phyloP scores from a whole-genome alignment of 2,329 filamentous ascomycete genomes.

The Aspergillus terreus region DNA sequence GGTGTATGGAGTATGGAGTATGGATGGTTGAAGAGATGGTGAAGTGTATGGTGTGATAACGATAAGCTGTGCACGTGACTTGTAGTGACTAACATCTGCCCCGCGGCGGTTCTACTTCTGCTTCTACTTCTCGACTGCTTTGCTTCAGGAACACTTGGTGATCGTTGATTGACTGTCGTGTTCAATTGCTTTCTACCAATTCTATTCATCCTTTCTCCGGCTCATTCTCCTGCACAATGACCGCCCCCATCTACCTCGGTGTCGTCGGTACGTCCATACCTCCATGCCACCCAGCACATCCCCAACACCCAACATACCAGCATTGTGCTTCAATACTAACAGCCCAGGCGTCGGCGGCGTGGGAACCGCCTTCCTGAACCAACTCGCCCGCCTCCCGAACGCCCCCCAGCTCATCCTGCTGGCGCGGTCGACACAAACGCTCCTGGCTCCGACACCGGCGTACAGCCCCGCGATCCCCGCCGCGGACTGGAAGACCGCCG shows the following conservation, averaged over 20 bases:
- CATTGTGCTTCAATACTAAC: background rate
- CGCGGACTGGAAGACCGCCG: conserved; percentile 53
- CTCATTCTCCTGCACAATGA: conserved; percentile 19
- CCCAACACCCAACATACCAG: background rate
- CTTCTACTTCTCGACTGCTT: background rate
- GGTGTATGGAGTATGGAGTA: too few species aligned
- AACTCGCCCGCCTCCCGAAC: conserved; percentile 68
- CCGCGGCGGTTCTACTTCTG: background rate
- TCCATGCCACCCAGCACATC: background rate
- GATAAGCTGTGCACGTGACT: too few species aligned
- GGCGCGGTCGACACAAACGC: conserved; percentile 76
- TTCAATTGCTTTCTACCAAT: conserved; percentile 1
- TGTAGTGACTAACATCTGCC: background rate
- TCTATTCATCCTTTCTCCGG: background rate
- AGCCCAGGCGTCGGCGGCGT: conserved; percentile 80
- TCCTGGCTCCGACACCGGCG: conserved; percentile 68
- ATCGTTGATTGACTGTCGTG: background rate
- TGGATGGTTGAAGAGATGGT: background rate
- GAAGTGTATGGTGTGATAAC: background rate
- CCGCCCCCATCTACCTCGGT: conserved; percentile 40
- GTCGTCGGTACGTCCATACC: conserved; percentile 33
- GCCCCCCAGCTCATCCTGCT: conserved; percentile 78
- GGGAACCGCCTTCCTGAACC: conserved; percentile 82
- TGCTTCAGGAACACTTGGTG: background rate
- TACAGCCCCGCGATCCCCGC: conserved; percentile 61